Conservation (phyloP, 1,139 yeast genomes). For the Hansenula sp. region DNA sequence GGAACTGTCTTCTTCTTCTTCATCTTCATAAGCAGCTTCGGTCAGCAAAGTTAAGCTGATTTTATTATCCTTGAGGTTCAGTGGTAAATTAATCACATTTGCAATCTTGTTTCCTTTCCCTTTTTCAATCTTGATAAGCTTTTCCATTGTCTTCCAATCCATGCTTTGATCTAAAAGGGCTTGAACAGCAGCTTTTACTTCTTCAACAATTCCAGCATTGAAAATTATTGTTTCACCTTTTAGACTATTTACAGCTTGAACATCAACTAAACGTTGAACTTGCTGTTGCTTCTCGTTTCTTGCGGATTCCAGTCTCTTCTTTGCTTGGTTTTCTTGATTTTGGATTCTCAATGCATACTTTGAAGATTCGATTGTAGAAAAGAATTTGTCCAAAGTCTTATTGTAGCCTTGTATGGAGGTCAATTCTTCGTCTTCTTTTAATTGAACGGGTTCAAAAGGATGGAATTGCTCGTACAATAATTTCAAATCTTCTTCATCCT, state of each 20-base stretch:
- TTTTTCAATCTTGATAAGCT: conserved; percentile 67
- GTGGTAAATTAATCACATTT: conserved; percentile 55
- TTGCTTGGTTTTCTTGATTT: conserved; percentile 72
- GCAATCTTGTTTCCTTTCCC: conserved; percentile 64
- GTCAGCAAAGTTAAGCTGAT: conserved; percentile 59
- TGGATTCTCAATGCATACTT: conserved; percentile 70
- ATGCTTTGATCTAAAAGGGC: conserved; percentile 72
- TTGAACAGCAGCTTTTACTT: conserved; percentile 66
- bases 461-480: conserved; percentile 76
- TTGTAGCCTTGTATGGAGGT: conserved; percentile 59
- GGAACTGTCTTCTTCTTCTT: conserved; percentile 24
- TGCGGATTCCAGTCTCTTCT: conserved; percentile 70
- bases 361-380: conserved; percentile 80
- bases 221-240: conserved; percentile 74
- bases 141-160: conserved; percentile 93
- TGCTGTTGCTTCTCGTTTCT: conserved; percentile 68
- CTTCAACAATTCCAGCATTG: conserved; percentile 67
- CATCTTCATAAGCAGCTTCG: conserved; percentile 27
- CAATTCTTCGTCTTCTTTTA: conserved; percentile 27
- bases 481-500: conserved; percentile 36
- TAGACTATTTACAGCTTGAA: conserved; percentile 58
- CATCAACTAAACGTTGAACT: conserved; percentile 58
- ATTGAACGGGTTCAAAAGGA: conserved; percentile 66
- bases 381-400: conserved; percentile 75
- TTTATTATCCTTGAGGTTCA: conserved; percentile 66